Base-by-base conservation (phyloP, 2,329 filamentous ascomycete species). In the Alternaria arbusti region DNA sequence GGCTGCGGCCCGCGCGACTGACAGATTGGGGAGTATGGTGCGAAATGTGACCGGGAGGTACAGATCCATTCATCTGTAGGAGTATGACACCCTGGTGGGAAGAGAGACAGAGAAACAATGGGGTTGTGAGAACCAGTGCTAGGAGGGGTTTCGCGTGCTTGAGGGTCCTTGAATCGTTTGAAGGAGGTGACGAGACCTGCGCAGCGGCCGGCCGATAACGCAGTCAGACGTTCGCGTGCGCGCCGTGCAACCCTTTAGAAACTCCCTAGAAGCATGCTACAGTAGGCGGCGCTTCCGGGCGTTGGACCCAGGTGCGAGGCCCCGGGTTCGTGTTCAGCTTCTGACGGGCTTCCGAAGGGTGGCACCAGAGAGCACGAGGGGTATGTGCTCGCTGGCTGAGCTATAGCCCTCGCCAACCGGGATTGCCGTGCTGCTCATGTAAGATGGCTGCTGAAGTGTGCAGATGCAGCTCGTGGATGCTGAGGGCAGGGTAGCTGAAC, bases 261-360 rank as follows among this genome's bases (percentile, higher is more conserved):
- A 61, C 23, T 51, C 51, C 57, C 43, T 62, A 54, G 45, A 56
- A 62, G 57, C 47, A 54, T 62, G 40, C 40, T 28, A 64, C 52
- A 57, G 56, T 47, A 61, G 30, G 56, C 46, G 49, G 45, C 28
- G 55, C 28, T 49, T 63, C 49, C 60, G 54, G 54, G 54, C 59
- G 50, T 59, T 47, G 47, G 58, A 66, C 66, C 66, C 66, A 61
- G 52, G 66, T 64, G 66, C 66, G 54, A 66, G 66, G 66, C 58
- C 60, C 64, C 63, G 66, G 66, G 66, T 68, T 66, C 64, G 57
- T 62, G 49, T 63, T 58, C 57, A 54, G 58, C 56, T 57, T 45
- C 54, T 58, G 40, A 62, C 40, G 54, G 54, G 51, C 32, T 54
- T 54, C 51, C 40, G 59, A 49, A 50, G 15, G 26, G 57, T 56